A percentile compares a stretch with the other conserved stretches of the same genome.
Evolutionary conservation across 306 rosid genomes (phyloP).

Genomic region (Lathyrus aphaca): DNA sequence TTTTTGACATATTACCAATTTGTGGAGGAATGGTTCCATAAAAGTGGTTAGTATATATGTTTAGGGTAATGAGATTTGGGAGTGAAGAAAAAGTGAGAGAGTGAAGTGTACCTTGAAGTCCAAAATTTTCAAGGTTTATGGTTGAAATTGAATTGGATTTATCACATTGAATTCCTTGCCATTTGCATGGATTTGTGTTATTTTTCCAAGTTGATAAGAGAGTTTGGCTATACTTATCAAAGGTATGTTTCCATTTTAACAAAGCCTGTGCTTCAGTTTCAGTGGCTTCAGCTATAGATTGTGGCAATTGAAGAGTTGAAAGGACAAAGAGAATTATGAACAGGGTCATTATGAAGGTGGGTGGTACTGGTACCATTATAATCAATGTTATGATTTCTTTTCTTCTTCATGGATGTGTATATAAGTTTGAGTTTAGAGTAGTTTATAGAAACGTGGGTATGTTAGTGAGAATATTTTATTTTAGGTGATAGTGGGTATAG

Average conservation of each 20-base stretch:
- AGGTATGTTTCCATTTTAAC: conserved; percentile 39
- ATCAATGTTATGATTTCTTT: neutral
- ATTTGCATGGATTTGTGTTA: conserved; percentile 28
- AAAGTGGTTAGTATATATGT: conserved; percentile 15
- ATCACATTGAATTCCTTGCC: conserved; percentile 39
- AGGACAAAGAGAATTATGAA: conserved; percentile 11
- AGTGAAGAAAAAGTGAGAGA: conserved; percentile 38
- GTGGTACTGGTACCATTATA: neutral
- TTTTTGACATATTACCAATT: conserved; percentile 32
- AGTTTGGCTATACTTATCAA: conserved; percentile 34
- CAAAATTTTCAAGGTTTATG: conserved; percentile 11
- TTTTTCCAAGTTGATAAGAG: conserved; percentile 37
- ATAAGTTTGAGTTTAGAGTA: neutral
- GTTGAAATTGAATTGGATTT: neutral
- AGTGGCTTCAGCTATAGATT: conserved; percentile 9
- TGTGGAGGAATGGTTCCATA: conserved; percentile 44
- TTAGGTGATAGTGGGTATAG: neutral
- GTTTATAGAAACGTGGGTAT: neutral
- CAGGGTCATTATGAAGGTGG: neutral
- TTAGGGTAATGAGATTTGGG: conserved; percentile 30
- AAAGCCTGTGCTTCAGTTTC: conserved; percentile 35
- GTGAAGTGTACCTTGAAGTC: conserved; percentile 45
- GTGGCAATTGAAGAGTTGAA: neutral
- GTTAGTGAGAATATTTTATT: neutral
- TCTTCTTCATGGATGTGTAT: neutral